Conservation (phyloP, 1,139 yeast genomes). For the Eremothecium cymbalariae region DNA sequence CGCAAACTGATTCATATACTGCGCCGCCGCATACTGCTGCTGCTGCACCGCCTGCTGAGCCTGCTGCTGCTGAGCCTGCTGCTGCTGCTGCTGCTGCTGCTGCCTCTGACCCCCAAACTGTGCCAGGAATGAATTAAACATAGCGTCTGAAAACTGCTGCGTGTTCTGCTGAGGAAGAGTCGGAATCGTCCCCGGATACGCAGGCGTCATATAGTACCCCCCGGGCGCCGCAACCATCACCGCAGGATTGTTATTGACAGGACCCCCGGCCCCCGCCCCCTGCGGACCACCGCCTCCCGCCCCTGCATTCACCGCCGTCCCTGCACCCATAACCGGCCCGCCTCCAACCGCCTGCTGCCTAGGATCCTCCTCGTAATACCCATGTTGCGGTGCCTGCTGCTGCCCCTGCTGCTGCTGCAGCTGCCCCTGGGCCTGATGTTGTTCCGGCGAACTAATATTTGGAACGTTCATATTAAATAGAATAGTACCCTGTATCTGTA, state of each 20-base stretch:
- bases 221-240: constrained; percentile 3
- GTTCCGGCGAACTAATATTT: constrained; percentile 8
- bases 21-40: constrained; percentile 11
- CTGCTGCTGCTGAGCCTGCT: constrained; percentile 8
- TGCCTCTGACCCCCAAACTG: constrained; percentile 14
- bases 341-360: constrained; percentile 1
- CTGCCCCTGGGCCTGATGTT: constrained; percentile 10
- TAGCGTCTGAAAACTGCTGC: constrained; percentile 14
- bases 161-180: constrained; percentile 9
- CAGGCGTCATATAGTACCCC: constrained; percentile 5
- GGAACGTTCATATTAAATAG: constrained; percentile 10
- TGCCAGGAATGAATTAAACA: constrained; percentile 14
- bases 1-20: constrained; percentile 4
- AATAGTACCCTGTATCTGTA: no score
- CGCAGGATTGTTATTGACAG: neutral
- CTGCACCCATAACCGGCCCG: neutral
- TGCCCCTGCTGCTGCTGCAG: constrained; percentile 10
- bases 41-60: constrained; percentile 9
- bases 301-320: neutral
- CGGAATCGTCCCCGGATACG: constrained; percentile 7
- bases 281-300: neutral
- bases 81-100: constrained; percentile 8
- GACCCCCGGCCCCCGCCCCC: constrained; percentile 1
- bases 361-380: constrained; percentile 8
- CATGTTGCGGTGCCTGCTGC: constrained; percentile 9